Percentiles rank a stretch among this genome's conserved stretches.
Conservation (phyloP, 1,139 yeast genomes). For the Hyphopichia khmerensis region DNA sequence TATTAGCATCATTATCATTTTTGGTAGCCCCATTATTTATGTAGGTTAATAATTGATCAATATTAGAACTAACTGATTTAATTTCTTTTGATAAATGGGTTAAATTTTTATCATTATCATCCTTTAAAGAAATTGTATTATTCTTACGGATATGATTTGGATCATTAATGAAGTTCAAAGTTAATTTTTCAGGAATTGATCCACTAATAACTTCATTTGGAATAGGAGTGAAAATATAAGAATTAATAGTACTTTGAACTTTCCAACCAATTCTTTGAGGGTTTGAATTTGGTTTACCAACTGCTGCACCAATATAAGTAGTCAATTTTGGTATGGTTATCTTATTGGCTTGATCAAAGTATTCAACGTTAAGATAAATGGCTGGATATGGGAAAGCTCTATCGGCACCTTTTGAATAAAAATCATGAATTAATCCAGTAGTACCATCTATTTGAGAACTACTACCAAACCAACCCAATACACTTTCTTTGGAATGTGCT, state of each 20-base stretch:
- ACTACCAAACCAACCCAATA: slow-evolving; percentile 89
- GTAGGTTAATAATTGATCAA: slow-evolving; percentile 55
- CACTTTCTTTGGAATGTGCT: slow-evolving; percentile 76
- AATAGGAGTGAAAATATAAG: slow-evolving; percentile 77
- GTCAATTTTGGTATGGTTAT: slow-evolving; percentile 47
- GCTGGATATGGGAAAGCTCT: slow-evolving; percentile 78
- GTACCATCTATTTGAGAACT: slow-evolving; percentile 62
- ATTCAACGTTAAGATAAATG: slow-evolving; percentile 65
- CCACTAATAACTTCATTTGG: slow-evolving; percentile 65
- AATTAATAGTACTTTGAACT: slow-evolving; percentile 27
- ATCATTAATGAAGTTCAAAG: slow-evolving; percentile 41
- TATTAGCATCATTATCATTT: slow-evolving; percentile 47
- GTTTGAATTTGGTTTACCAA: slow-evolving; percentile 52
- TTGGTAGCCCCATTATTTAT: slow-evolving; percentile 36
- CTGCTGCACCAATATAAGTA: slow-evolving; percentile 75
- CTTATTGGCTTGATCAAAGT: slow-evolving; percentile 36
- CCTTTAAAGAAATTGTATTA: slow-evolving; percentile 16
- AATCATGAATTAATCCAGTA: slow-evolving; percentile 83
- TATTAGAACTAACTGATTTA: slow-evolving; percentile 46
- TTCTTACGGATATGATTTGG: slow-evolving; percentile 17
- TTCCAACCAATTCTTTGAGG: slow-evolving; percentile 51
- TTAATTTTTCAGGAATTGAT: slow-evolving; percentile 58
- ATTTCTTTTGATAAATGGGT: slow-evolving; percentile 54
- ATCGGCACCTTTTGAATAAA: slow-evolving; percentile 68
- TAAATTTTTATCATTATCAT: slow-evolving; percentile 19